Evolutionary conservation across 306 rosid species (phyloP).

Genomic region (Trifolium repens): DNA sequence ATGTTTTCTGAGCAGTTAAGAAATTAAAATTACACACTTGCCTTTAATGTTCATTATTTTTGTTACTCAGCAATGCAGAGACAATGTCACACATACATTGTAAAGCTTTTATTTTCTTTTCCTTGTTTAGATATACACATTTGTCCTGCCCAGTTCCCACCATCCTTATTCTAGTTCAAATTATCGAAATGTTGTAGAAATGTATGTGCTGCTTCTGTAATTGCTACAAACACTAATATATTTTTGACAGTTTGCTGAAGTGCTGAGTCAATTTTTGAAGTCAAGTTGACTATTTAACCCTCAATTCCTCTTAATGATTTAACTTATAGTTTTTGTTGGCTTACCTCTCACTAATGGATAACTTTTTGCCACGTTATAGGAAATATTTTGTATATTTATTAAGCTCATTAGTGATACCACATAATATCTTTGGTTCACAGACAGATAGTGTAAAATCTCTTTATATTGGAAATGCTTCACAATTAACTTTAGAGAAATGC

Average conservation of each 20-base stretch:
- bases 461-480: background rate
- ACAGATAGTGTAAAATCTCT: background rate
- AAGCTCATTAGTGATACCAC: background rate
- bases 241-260: constrained; percentile 19
- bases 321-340: background rate
- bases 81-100: background rate
- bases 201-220: constrained; percentile 12
- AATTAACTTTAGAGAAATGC: background rate
- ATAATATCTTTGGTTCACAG: background rate
- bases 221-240: constrained; percentile 2
- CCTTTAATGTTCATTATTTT: constrained; percentile 27
- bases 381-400: constrained; percentile 13
- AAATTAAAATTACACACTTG: constrained; percentile 4
- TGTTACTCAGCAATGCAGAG: constrained; percentile 29
- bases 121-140: constrained; percentile 8
- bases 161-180: constrained; percentile 22
- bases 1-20: constrained; percentile 39
- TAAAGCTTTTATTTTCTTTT: background rate
- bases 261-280: constrained; percentile 26
- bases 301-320: background rate
- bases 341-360: background rate
- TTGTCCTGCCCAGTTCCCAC: constrained; percentile 1
- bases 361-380: background rate
- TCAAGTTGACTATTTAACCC: background rate
- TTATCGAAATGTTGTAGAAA: constrained; percentile 20